Percentiles rank a stretch among this genome's conserved stretches.
Conservation (phyloP, 2,329 filamentous ascomycete genomes). For the Cyclaneusma minus region DNA sequence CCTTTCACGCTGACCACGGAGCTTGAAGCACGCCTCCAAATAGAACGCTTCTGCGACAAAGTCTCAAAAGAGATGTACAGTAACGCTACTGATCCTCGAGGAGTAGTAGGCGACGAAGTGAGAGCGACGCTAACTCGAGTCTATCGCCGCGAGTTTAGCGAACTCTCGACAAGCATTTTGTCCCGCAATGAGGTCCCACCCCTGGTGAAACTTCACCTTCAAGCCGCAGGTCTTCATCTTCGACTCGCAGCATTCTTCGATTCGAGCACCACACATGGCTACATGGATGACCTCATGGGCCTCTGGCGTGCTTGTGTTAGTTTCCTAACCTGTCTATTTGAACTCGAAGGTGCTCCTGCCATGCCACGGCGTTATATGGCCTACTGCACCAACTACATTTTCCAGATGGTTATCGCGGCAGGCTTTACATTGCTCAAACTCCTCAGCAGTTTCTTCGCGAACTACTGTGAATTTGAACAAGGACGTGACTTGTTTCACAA, state of each 20-base stretch:
- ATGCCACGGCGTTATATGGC: constrained; percentile 20
- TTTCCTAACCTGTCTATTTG: constrained; percentile 45
- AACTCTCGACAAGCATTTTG: constrained; percentile 44
- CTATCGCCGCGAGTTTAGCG: constrained; percentile 47
- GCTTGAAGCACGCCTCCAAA: constrained; percentile 51
- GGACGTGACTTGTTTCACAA: constrained; percentile 55
- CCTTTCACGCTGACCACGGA: constrained; percentile 43
- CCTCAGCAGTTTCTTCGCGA: constrained; percentile 61
- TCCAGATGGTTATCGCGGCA: constrained; percentile 74
- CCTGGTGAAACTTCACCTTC: constrained; percentile 49
- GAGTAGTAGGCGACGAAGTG: constrained; percentile 51
- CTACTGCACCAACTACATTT: constrained; percentile 61
- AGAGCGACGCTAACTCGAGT: constrained; percentile 51
- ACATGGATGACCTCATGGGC: constrained; percentile 59
- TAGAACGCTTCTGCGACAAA: constrained; percentile 63
- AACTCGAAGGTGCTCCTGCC: constrained; percentile 35
- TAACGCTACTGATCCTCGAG: constrained; percentile 57
- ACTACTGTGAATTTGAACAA: constrained; percentile 52
- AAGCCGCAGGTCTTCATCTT: constrained; percentile 59
- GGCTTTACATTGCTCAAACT: constrained; percentile 66
- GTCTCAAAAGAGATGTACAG: constrained; percentile 68
- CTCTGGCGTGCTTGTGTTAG: constrained; percentile 57
- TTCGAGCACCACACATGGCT: constrained; percentile 53
- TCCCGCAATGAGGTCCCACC: constrained; percentile 38
- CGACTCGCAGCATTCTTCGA: constrained; percentile 72